phyloP scores from a whole-genome alignment of 768 basidiomycete genomes.

The Collybia mongolica region DNA sequence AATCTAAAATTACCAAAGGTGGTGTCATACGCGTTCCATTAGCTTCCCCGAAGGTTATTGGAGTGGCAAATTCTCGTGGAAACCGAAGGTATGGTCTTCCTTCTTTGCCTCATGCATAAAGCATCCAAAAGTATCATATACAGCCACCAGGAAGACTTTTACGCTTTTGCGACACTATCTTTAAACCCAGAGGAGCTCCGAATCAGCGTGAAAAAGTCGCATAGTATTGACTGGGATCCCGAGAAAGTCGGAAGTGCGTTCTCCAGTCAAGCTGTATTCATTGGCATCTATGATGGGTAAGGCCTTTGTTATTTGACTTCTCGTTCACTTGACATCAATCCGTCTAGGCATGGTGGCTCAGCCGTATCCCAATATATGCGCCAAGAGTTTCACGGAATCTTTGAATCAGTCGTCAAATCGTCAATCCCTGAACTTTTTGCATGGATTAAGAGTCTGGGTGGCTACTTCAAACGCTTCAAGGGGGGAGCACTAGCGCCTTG shows the following conservation, averaged over 20 bases:
- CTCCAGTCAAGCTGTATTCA: constrained; percentile 76
- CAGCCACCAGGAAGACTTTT: constrained; percentile 91
- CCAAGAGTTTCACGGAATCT: constrained; percentile 81
- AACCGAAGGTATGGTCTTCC: constrained; percentile 54
- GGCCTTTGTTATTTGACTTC: constrained; percentile 15
- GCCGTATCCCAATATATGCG: constrained; percentile 84
- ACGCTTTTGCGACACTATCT: constrained; percentile 73
- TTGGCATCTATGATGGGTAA: constrained; percentile 92
- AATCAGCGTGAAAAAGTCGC: constrained; percentile 56
- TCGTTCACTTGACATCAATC: constrained; percentile 4
- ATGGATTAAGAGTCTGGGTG: constrained; percentile 79
- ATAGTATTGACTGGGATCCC: constrained; percentile 75
- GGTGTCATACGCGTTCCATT: constrained; percentile 70
- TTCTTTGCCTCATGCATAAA: not conserved
- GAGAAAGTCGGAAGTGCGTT: constrained; percentile 48
- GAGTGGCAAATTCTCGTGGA: constrained; percentile 73
- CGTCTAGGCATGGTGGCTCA: constrained; percentile 83
- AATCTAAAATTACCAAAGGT: constrained; percentile 32
- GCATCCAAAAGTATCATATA: constrained; percentile 2
- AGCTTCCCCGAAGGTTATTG: constrained; percentile 75
- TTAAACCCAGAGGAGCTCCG: constrained; percentile 75
- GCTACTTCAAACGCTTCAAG: constrained; percentile 87
- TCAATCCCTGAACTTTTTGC: constrained; percentile 73
- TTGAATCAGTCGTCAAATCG: constrained; percentile 73
- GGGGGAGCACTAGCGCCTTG: constrained; percentile 80